Evolutionary conservation across 2,329 filamentous ascomycete genomes (phyloP).

Genomic region (Microsporum audouinii): DNA sequence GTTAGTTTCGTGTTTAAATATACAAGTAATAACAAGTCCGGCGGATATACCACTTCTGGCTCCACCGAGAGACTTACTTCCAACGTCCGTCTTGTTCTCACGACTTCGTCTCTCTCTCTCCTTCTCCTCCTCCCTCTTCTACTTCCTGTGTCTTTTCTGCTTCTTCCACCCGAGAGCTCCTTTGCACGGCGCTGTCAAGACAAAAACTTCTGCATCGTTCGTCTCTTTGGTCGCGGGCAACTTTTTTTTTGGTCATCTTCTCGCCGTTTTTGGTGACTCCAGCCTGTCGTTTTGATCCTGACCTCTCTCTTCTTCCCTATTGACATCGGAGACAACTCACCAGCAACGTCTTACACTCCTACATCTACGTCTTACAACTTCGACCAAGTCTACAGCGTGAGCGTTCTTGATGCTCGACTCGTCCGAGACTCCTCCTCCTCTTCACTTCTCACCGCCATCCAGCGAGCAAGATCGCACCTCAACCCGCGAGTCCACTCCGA

Average conservation of each 20-base stretch:
- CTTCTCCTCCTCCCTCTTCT: background rate
- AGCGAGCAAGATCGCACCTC: slow-evolving; percentile 40
- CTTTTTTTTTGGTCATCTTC: background rate
- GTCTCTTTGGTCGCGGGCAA: no score
- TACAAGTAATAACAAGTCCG: background rate
- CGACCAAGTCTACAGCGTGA: background rate
- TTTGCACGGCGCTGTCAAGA: background rate
- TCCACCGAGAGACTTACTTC: background rate
- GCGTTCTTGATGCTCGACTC: slow-evolving; percentile 42
- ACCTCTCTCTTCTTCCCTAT: background rate
- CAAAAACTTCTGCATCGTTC: no score
- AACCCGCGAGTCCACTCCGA: slow-evolving; percentile 39
- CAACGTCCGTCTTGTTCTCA: background rate
- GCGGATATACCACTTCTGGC: slow-evolving; percentile 1
- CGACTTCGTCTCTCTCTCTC: background rate
- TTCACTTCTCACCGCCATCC: slow-evolving; percentile 40
- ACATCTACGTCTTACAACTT: background rate
- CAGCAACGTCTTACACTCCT: background rate
- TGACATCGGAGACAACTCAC: background rate
- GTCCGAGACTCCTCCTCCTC: slow-evolving; percentile 38
- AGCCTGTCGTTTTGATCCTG: background rate
- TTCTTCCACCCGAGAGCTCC: background rate
- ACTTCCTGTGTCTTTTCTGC: background rate
- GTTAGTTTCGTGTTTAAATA: slow-evolving; percentile 3
- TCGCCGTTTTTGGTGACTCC: no score